Evolutionary conservation across 345 rosid genomes (phyloP), one percentile per base, ranked within the genome.

Genomic region (Bruguiera gymnorhiza): DNA sequence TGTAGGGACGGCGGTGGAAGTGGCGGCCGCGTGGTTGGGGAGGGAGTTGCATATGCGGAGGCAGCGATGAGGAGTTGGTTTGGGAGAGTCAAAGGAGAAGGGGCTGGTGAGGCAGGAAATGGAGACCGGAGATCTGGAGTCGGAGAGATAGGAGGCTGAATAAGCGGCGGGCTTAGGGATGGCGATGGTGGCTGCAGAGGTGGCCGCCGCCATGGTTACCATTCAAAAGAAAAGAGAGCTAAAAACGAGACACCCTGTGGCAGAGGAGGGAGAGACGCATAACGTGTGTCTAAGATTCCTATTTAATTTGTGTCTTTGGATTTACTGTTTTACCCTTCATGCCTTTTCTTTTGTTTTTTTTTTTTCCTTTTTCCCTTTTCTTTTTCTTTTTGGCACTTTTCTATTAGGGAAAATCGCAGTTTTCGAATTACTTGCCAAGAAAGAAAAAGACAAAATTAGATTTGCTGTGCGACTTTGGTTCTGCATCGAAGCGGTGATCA

Each of bases 31-130:
- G 64, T 78, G 60, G 50, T 71, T 69, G 57, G 80, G 60, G 69
- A 60, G n/a, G 50, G 89, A 76, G 63, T 68, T 70, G 64, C 80
- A 31, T 67, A 75, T 62, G 59, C 53, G 72, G 76, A 83, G 73
- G 63, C 76, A 61, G 66, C 80, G 80, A 62, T 55, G 70, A 48
- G 72, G 55, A 67, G 72, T 53, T 21, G 69, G 43, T 46, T 55
- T 71, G 34, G 3, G 73, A 34, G 59, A 29, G 24, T 32, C 63
- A 31, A 61, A 13, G 13, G 89, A 0, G 34, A 80, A 72, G 1
- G 86, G 79, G 3, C 83, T 70, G 48, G 71, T 27, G 7, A 66
- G 76, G 63, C 70, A 79, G 58, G 70, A 66, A 64, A 50, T 13
- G 77, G 66, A 60, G 20, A 68, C 20, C 15, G 81, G 13, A n/a